Evolutionary conservation across 2,329 filamentous ascomycete genomes (phyloP).

Genomic region (Fusarium devonianum): DNA sequence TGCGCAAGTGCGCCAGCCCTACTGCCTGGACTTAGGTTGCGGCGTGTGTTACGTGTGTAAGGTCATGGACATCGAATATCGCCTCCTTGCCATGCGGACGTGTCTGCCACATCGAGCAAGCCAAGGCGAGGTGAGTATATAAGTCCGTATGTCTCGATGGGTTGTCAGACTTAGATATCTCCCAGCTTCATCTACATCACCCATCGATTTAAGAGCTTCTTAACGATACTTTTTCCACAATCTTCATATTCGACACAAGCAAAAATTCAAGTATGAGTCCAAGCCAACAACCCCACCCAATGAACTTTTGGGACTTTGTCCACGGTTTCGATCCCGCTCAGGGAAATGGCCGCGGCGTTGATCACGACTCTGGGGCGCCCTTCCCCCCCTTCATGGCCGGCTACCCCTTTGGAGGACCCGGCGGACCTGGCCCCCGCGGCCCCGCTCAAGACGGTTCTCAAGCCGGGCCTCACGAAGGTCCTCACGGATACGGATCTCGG

Average conservation of each 20-base stretch:
- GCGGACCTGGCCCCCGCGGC: neutral
- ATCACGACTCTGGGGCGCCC: slow-evolving; percentile 44
- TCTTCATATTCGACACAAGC: slow-evolving; percentile 1
- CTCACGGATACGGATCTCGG: slow-evolving; percentile 16
- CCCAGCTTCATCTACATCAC: slow-evolving; percentile 18
- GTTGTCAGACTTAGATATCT: slow-evolving; percentile 4
- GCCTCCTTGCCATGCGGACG: slow-evolving; percentile 27
- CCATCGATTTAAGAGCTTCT: slow-evolving; percentile 12
- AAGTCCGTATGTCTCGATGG: slow-evolving; percentile 20
- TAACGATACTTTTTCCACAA: neutral
- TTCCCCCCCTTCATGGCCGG: slow-evolving; percentile 40
- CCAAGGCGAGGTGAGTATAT: slow-evolving; percentile 13
- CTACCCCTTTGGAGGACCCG: slow-evolving; percentile 46
- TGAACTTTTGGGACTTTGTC: slow-evolving; percentile 48
- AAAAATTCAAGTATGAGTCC: slow-evolving; percentile 36
- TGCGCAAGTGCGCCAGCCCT: slow-evolving; percentile 28
- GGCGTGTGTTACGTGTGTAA: slow-evolving; percentile 31
- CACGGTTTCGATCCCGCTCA: slow-evolving; percentile 45
- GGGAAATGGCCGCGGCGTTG: slow-evolving; percentile 48
- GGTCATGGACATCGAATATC: too few species aligned
- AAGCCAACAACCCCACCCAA: slow-evolving; percentile 33
- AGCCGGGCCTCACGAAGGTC: neutral
- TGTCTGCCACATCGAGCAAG: slow-evolving; percentile 23
- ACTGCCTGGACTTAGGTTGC: slow-evolving; percentile 34
- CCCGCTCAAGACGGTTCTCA: slow-evolving; percentile 2